Evolutionary conservation across 2,329 filamentous ascomycete genomes (phyloP), one percentile per base, ranked within the genome.

Genomic region (Colletotrichum spaethianum): DNA sequence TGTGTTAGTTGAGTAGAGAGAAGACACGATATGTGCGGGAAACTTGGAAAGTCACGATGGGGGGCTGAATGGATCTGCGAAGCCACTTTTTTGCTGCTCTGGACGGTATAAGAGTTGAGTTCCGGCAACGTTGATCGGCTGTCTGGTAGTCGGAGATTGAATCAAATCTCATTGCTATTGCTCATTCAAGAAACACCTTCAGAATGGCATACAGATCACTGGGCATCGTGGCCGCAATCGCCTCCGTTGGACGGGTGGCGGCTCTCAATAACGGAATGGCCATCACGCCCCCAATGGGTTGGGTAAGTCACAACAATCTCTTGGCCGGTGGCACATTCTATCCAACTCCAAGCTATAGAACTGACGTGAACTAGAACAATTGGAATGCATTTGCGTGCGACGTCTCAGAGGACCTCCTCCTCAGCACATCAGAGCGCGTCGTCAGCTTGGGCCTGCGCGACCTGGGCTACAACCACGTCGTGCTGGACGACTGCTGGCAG

Each of bases 401-500:
- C 14, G 67, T 66, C n/a, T 75, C 75, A 5, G 75, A 74, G 23
- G 40, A 71, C 8, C 74, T 73, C 60, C 57, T 74, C 40, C 63
- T 75, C 44, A 50, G 74, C 70, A 75, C 75, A 2, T 74, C 74
- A n/a, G 72, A 76, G 42, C 67, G 73, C 33, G 74, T 79, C 40
- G 74, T 77, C 14, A 68, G 75, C 48, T 70, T 79, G 40, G 78
- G 78, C 26, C 73, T 80, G 31, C 72, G 73, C 11, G 78, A 79
- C 56, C 26, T 78, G 5, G 78, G 78, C 18, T 80, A 80, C 67
- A 61, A 78, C 44, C 76, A 79, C 67, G 74, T 80, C 63, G 75
- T 77, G 14, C 70, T 82, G 31, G 81, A 82, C 62, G 81, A 83
- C 75, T 81, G 81, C 63, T 82, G 81, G 80, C 79, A 79, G 20